Conservation (phyloP, 495 filamentous ascomycete genomes). For the Aspergillus taichungensis region DNA sequence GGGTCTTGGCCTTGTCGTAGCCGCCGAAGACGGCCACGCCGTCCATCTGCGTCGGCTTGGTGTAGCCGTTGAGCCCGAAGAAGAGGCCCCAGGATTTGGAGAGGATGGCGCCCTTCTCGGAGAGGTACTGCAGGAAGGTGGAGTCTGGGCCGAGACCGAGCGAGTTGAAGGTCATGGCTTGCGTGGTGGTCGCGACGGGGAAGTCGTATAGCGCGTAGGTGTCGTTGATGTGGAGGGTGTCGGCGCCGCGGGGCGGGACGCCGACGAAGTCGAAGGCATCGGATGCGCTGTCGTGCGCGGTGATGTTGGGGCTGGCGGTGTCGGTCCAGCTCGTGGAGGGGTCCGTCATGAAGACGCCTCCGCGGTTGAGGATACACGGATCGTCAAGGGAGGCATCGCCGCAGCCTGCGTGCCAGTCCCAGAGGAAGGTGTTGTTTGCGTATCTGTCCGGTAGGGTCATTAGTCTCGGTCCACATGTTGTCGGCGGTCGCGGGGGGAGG, state of each 20-base stretch:
- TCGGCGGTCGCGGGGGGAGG: background rate
- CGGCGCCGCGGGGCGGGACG: background rate
- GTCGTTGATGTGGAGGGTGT: conserved; percentile 2
- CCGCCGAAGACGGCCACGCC: conserved; percentile 35
- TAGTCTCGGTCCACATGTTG: background rate
- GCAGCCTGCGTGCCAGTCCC: background rate
- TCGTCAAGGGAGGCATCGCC: background rate
- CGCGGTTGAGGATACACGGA: background rate
- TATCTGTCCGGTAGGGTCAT: background rate
- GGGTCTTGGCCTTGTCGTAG: conserved; percentile 34
- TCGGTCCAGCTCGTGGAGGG: background rate
- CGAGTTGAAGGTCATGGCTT: conserved; percentile 5
- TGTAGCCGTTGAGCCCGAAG: conserved; percentile 32
- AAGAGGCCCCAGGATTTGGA: conserved; percentile 32
- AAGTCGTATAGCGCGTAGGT: conserved; percentile 9
- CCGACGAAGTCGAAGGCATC: background rate
- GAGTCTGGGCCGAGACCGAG: conserved; percentile 33
- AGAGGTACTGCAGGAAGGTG: conserved; percentile 27
- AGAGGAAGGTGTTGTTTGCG: background rate
- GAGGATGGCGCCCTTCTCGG: conserved; percentile 22
- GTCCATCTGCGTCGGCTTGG: conserved; percentile 17
- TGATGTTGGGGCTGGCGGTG: background rate
- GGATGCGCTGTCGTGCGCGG: background rate
- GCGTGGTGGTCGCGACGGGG: conserved; percentile 13
- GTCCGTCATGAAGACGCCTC: background rate